These are phyloP conservation scores for Cardamine chenopodiifolia DNA, from an alignment of 345 rosid genomes.

Conservation along the genomic window DNA sequence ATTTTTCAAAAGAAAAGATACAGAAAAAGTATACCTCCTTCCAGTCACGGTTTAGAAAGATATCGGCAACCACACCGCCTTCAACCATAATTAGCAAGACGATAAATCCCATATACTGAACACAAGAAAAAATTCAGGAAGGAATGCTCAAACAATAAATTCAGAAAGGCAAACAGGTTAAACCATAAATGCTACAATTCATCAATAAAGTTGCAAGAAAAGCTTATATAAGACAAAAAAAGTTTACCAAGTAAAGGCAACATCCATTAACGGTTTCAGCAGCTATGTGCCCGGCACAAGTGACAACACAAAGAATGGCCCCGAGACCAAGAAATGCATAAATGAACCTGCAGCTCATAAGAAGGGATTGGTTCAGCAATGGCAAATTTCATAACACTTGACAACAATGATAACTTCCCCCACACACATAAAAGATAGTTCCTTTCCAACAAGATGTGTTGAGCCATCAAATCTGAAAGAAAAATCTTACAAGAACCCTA, in stretches of 20 bases:
- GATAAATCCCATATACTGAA: constrained; percentile 78
- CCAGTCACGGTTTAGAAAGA: constrained; percentile 78
- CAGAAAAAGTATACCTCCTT: constrained; percentile 56
- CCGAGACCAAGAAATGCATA: constrained; percentile 76
- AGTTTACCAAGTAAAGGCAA: constrained; percentile 84
- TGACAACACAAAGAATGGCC: constrained; percentile 60
- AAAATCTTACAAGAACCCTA: not conserved
- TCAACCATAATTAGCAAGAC: constrained; percentile 70
- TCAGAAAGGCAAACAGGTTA: not conserved
- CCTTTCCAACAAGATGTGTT: not conserved
- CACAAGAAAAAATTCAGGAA: not conserved
- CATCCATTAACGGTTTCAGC: constrained; percentile 83
- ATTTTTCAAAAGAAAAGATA: not conserved
- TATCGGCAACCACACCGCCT: constrained; percentile 75
- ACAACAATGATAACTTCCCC: not conserved
- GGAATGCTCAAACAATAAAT: not conserved
- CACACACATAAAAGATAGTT: not conserved
- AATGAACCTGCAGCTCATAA: constrained; percentile 68
- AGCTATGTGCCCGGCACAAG: constrained; percentile 83
- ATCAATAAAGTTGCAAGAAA: constrained; percentile 1
- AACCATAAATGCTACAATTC: not conserved
- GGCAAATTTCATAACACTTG: not conserved
- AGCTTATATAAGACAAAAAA: constrained; percentile 1
- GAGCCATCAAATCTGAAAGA: constrained; percentile 7
- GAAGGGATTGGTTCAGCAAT: not conserved